phyloP scores from a whole-genome alignment of 352 stramenopile genomes.

The Pythium coloratum region DNA sequence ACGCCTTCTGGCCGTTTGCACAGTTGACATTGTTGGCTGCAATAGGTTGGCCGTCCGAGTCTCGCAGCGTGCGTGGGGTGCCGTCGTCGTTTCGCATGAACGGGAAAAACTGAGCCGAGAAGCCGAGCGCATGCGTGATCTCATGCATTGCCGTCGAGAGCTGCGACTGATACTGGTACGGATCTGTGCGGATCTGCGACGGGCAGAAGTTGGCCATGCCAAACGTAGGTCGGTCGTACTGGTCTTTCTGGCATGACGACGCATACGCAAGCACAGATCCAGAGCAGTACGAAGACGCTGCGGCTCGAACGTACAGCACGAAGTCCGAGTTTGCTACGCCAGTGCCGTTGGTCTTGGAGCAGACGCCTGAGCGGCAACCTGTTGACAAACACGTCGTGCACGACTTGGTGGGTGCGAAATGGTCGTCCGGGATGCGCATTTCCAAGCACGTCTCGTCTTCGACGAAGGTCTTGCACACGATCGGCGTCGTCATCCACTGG shows the following conservation, averaged over 20 bases:
- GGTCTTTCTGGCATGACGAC: slow-evolving; percentile 80
- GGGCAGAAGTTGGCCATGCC: slow-evolving; percentile 87
- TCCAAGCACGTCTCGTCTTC: slow-evolving; percentile 62
- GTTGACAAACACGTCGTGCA: slow-evolving; percentile 47
- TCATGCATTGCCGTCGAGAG: slow-evolving; percentile 78
- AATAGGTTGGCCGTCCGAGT: slow-evolving; percentile 40
- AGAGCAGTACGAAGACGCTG: slow-evolving; percentile 48
- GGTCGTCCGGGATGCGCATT: slow-evolving; percentile 61
- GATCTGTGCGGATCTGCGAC: slow-evolving; percentile 52
- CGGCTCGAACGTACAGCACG: slow-evolving; percentile 66
- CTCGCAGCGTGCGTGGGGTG: slow-evolving; percentile 60
- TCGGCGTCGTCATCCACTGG: slow-evolving; percentile 55
- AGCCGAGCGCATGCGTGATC: slow-evolving; percentile 79
- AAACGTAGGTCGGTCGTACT: slow-evolving; percentile 82
- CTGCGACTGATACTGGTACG: slow-evolving; percentile 58
- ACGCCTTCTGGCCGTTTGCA: slow-evolving; percentile 45
- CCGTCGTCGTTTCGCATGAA: slow-evolving; percentile 72
- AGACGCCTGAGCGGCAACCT: slow-evolving; percentile 45
- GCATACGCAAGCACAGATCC: slow-evolving; percentile 68
- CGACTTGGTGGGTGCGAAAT: slow-evolving; percentile 52
- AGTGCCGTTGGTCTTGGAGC: slow-evolving; percentile 31
- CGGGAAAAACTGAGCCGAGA: slow-evolving; percentile 74
- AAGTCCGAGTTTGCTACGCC: slow-evolving; percentile 64
- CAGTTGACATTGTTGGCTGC: slow-evolving; percentile 33
- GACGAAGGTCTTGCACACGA: slow-evolving; percentile 55